Evolutionary conservation across 2,329 filamentous ascomycete species (phyloP), one percentile per base, ranked within the genome.

Genomic region (Sporothrix mexicana): DNA sequence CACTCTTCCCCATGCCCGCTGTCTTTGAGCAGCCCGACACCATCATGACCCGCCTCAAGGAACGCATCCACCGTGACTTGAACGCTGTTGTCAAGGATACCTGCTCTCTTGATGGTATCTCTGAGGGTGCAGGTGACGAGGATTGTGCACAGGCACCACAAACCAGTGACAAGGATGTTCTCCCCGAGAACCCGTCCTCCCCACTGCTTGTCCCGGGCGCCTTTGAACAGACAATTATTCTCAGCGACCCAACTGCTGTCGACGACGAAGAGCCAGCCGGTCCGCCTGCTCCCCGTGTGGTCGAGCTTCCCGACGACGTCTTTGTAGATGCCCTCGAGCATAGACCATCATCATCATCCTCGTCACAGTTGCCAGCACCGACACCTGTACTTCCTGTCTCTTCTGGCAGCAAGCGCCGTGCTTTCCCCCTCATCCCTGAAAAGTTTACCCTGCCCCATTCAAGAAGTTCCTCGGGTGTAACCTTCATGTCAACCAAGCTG

Each of bases 41-140:
- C 0, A 76, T 87, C 7, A 75, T 85, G 7, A 78, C 81, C 2
- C 80, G 80, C 8, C 79, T 88, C 30, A 83, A 81, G 73, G 78
- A 82, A 12, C 83, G 84, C 23, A 84, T 88, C 59, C 81, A 84
- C 51, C 77, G 79, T 9, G 86, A 87, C 71, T 82, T 88, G 25
- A 81, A 84, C 55, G 83, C 83, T 78, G 79, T 88, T 20, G 86
- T 85, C 75, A 85, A 82, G 74, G 86, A 88, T 74, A 87, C 86
- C 0, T 85, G 85, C 74, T 81, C 81, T 15, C 80, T 88, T 20
- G 80, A 82, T 51, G 80, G 81, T 70, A 76, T 79, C 30, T 78
- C 79, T 0, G 78, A 80, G 5, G 76, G 78, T 7, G 17, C 45
- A 6, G 36, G 51, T 6, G 53, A 70, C 13, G 67, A 64, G 12